A percentile compares a stretch with the other conserved stretches of the same genome.
These are phyloP conservation scores for Asterophora parasitica DNA, from an alignment of 768 basidiomycete genomes.

Conservation along the genomic window DNA sequence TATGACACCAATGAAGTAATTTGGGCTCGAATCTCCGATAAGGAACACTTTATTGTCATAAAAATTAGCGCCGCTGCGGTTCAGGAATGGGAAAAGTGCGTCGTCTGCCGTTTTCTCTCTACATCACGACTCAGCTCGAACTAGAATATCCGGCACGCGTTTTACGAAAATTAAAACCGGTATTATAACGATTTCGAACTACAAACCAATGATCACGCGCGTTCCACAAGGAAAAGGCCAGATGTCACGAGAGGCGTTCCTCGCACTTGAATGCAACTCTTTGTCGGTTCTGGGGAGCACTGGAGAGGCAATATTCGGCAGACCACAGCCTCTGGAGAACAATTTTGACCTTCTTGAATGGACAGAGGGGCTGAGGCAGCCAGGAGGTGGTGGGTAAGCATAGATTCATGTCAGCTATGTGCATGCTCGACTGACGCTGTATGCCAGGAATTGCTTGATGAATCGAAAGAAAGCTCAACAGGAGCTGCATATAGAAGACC, in stretches of 20 bases:
- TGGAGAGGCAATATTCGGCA: slow-evolving; percentile 45
- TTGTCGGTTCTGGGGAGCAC: slow-evolving; percentile 39
- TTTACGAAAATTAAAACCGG: slow-evolving; percentile 44
- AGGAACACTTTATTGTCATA: slow-evolving; percentile 41
- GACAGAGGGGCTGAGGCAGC: slow-evolving; percentile 49
- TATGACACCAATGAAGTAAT: slow-evolving; percentile 41
- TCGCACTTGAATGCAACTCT: slow-evolving; percentile 51
- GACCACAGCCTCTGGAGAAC: slow-evolving; percentile 42
- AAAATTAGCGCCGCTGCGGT: slow-evolving; percentile 53
- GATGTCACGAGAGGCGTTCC: slow-evolving; percentile 33
- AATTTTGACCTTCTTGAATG: slow-evolving; percentile 42
- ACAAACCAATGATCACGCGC: slow-evolving; percentile 47
- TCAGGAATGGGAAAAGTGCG: slow-evolving; percentile 36
- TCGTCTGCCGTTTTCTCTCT: neutral
- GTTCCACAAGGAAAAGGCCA: slow-evolving; percentile 41
- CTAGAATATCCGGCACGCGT: slow-evolving; percentile 23
- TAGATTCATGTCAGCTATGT: neutral
- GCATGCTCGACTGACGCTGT: neutral
- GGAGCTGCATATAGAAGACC: neutral
- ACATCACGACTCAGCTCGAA: neutral
- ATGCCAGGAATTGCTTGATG: slow-evolving; percentile 40
- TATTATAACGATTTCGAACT: slow-evolving; percentile 43
- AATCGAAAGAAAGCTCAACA: slow-evolving; percentile 33
- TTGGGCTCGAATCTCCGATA: slow-evolving; percentile 67
- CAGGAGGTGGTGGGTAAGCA: slow-evolving; percentile 60